phyloP scores from a whole-genome alignment of 768 basidiomycete species.

The Mycena polygramma region DNA sequence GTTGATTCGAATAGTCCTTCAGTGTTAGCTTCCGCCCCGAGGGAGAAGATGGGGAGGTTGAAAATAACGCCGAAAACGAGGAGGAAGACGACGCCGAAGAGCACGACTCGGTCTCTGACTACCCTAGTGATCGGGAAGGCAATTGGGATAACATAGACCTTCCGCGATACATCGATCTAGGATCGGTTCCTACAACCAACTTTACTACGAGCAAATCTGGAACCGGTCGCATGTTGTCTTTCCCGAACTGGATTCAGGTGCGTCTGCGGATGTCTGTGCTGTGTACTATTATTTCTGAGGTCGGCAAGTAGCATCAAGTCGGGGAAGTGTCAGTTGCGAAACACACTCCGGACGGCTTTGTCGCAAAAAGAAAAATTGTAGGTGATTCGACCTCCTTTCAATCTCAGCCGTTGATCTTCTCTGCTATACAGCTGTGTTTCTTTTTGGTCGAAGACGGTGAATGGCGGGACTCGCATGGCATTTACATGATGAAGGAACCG shows the following conservation, averaged over 20 bases:
- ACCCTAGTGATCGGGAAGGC: not conserved
- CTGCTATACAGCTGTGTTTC: not conserved
- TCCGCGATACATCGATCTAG: not conserved
- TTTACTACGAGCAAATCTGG: not conserved
- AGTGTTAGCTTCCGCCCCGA: not conserved
- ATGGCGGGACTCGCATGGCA: not conserved
- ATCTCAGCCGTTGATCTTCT: not conserved
- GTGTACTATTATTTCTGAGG: not conserved
- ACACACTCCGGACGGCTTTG: not conserved
- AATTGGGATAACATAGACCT: not conserved
- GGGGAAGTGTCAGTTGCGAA: not conserved
- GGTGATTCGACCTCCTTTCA: not conserved
- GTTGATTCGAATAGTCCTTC: not conserved
- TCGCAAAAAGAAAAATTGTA: not conserved
- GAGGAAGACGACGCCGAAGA: not conserved
- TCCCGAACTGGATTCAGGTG: slow-evolving; percentile 1
- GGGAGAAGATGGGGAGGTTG: not conserved
- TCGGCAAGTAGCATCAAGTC: not conserved
- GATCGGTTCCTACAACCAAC: not conserved
- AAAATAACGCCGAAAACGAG: not conserved
- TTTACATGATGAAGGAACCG: not conserved
- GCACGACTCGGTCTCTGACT: too few relatives aligned
- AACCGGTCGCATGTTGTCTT: not conserved
- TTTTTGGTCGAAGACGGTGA: not conserved
- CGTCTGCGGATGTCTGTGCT: not conserved